phyloP scores from a whole-genome alignment of 2,329 filamentous ascomycete species.

The Periconia sp. region DNA sequence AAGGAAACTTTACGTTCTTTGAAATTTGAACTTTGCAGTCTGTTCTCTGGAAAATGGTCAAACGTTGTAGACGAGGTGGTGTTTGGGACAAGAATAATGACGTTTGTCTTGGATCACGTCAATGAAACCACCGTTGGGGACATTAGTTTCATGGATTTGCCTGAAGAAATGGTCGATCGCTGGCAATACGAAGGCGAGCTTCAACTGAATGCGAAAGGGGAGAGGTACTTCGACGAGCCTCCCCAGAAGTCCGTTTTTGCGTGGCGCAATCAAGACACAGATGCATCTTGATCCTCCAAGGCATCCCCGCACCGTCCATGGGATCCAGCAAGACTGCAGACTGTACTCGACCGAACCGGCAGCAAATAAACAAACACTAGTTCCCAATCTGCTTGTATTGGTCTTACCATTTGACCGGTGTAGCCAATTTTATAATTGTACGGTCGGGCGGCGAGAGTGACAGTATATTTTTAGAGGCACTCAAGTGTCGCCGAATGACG shows the following conservation, averaged over 20 bases:
- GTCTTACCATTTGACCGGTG: not conserved
- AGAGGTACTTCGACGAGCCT: constrained; percentile 14
- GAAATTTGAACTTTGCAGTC: constrained; percentile 18
- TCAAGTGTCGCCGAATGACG: too few relatives aligned
- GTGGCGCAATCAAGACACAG: constrained; percentile 2
- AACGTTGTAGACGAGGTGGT: constrained; percentile 34
- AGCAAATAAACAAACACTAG: not conserved
- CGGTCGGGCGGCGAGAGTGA: too few relatives aligned
- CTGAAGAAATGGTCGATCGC: not conserved
- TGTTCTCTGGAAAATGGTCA: constrained; percentile 28
- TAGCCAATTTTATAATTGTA: too few relatives aligned
- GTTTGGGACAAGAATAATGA: constrained; percentile 18
- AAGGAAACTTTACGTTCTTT: constrained; percentile 22
- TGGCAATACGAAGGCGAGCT: constrained; percentile 22
- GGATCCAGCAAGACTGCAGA: not conserved
- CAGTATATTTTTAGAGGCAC: too few relatives aligned
- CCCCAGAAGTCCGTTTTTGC: constrained; percentile 10
- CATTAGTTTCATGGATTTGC: constrained; percentile 5
- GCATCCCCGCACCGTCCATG: too few relatives aligned
- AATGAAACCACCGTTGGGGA: constrained; percentile 20
- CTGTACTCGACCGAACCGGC: too few relatives aligned
- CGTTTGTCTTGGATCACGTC: constrained; percentile 27
- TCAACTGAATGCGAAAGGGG: constrained; percentile 5
- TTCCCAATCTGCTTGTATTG: not conserved
- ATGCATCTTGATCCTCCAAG: too few relatives aligned